These are phyloP conservation scores for Kazachstania sp. DNA, from an alignment of 1,139 yeast species.

Conservation along the genomic window DNA sequence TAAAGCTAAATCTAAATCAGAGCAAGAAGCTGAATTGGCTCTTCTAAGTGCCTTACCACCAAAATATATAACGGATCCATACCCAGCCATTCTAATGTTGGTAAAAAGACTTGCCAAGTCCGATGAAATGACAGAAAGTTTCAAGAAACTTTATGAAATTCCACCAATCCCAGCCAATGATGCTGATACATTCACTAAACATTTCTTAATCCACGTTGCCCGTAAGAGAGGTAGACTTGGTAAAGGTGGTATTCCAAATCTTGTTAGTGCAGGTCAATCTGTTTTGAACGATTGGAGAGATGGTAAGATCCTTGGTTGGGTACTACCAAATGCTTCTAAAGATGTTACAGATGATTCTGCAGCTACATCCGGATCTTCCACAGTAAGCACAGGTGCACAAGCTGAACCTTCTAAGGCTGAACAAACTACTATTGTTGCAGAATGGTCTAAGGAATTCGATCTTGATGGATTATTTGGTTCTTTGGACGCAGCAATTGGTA, in stretches of 20 bases:
- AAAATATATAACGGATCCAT: conserved; percentile 75
- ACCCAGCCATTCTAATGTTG: conserved; percentile 68
- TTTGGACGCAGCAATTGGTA: conserved; percentile 27
- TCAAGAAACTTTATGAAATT: conserved; percentile 62
- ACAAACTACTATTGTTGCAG: conserved; percentile 73
- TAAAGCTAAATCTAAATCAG: conserved; percentile 43
- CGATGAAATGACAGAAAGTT: conserved; percentile 64
- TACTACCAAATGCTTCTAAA: conserved; percentile 64
- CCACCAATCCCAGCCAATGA: conserved; percentile 68
- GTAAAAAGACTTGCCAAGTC: conserved; percentile 67
- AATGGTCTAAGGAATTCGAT: conserved; percentile 93
- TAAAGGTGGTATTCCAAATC: conserved; percentile 86
- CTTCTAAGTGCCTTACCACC: conserved; percentile 86
- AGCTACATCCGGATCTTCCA: conserved; percentile 15
- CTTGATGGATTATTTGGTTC: conserved; percentile 63
- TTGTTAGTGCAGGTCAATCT: conserved; percentile 74
- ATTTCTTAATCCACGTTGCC: conserved; percentile 85
- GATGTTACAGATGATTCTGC: conserved; percentile 23
- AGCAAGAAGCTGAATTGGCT: conserved; percentile 81
- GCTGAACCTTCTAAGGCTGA: conserved; percentile 43
- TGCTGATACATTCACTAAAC: conserved; percentile 64
- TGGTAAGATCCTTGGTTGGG: conserved; percentile 90
- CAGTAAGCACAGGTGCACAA: conserved; percentile 30
- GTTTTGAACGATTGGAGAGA: conserved; percentile 96
- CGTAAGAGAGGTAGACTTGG: conserved; percentile 88